A percentile compares a stretch with the other conserved stretches of the same genome.
Conservation (phyloP, 1,139 yeast species). For the Citeromyces hawaiiensis region DNA sequence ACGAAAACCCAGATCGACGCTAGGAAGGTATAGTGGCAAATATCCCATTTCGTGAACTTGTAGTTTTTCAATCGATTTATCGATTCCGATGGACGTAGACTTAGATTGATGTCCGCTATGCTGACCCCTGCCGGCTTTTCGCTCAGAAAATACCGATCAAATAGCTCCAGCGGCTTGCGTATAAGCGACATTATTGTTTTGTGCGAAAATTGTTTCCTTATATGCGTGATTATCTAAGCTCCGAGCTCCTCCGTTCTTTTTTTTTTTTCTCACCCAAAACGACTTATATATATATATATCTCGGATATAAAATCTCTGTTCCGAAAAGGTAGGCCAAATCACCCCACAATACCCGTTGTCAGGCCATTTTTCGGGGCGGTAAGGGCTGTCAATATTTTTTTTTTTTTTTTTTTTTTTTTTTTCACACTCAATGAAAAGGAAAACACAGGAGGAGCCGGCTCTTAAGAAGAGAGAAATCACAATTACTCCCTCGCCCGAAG, state of each 20-base stretch:
- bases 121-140: background rate
- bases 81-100: background rate
- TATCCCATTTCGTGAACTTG: slow-evolving; percentile 1
- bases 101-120: background rate
- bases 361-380: no score
- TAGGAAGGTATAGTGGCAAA: slow-evolving; percentile 24
- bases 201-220: background rate
- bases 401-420: background rate
- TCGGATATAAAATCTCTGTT: background rate
- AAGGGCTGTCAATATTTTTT: no score
- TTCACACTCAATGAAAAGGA: background rate
- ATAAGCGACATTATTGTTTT: background rate
- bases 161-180: slow-evolving; percentile 1
- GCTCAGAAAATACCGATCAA: background rate
- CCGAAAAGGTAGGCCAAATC: no score
- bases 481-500: slow-evolving; percentile 17
- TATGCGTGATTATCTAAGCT: slow-evolving; percentile 1
- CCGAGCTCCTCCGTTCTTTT: background rate
- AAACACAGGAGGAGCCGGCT: background rate
- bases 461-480: slow-evolving; percentile 7
- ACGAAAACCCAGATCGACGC: slow-evolving; percentile 30
- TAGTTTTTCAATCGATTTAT: background rate
- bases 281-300: background rate
- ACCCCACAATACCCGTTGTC: no score
- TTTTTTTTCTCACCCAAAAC: background rate